Conservation (phyloP, 345 rosid genomes). For the Raphanus sativus region DNA sequence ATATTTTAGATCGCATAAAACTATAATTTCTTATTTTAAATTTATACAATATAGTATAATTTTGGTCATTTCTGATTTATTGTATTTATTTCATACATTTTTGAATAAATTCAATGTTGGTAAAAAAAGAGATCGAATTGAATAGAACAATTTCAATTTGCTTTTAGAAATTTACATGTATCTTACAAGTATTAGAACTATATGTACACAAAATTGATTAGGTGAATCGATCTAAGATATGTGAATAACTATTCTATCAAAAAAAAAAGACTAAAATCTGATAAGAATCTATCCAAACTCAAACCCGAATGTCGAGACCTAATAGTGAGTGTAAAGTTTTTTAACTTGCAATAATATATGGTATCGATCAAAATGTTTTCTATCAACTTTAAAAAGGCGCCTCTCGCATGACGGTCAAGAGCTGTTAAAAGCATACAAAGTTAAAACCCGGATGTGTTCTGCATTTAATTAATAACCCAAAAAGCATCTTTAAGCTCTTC, state of each 20-base stretch:
- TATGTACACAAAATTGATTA: not conserved
- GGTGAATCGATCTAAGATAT: not conserved
- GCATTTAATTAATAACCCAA: not conserved
- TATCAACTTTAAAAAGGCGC: constrained; percentile 19
- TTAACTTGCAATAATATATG: not conserved
- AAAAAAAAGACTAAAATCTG: not conserved
- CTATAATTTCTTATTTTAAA: not conserved
- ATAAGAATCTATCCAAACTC: not conserved
- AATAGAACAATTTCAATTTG: not conserved
- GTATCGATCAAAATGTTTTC: constrained; percentile 2
- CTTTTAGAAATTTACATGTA: not conserved
- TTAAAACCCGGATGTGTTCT: not conserved
- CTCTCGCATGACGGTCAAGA: constrained; percentile 31
- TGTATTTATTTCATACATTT: not conserved
- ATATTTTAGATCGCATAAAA: not conserved
- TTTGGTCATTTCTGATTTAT: not conserved
- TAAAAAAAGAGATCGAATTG: not conserved
- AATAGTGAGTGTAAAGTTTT: not conserved
- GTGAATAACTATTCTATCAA: too few relatives aligned
- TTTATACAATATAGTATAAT: not conserved
- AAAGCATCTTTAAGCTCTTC: constrained; percentile 12
- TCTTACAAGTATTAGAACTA: not conserved
- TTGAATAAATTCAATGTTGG: not conserved
- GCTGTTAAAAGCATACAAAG: constrained; percentile 13
- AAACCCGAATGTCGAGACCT: not conserved